Conservation (phyloP, 305 asterid species). For the Lippia alba region DNA sequence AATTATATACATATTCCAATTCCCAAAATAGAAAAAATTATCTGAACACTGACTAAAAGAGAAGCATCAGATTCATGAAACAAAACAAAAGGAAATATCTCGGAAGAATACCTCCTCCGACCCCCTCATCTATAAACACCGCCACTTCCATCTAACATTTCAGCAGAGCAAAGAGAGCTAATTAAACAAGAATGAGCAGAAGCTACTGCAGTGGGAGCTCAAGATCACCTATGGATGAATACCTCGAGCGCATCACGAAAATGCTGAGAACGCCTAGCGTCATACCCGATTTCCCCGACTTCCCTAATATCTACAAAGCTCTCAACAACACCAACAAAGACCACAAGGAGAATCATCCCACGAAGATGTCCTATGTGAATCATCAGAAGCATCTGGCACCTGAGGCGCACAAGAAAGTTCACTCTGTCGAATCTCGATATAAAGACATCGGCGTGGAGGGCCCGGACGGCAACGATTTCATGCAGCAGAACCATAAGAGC, state of each 20-base stretch:
- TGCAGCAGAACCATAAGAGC: conserved; percentile 48
- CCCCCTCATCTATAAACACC: conserved; percentile 27
- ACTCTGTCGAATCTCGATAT: conserved; percentile 31
- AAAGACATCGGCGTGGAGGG: conserved; percentile 29
- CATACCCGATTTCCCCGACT: conserved; percentile 38
- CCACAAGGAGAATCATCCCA: conserved; percentile 27
- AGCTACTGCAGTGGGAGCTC: conserved; percentile 26
- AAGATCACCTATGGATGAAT: conserved; percentile 41
- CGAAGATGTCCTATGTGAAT: conserved; percentile 18
- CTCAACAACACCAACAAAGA: conserved; percentile 28
- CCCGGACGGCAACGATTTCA: conserved; percentile 45
- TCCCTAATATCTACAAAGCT: conserved; percentile 42
- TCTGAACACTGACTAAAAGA: conserved; percentile 25
- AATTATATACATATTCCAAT: background rate
- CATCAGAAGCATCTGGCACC: conserved; percentile 31
- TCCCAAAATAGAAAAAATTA: conserved; percentile 18
- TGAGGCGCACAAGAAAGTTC: conserved; percentile 50
- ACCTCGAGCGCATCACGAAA: conserved; percentile 40
- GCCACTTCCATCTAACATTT: background rate
- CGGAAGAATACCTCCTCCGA: background rate
- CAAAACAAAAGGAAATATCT: background rate
- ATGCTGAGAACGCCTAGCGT: conserved; percentile 49
- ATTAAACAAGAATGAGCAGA: background rate
- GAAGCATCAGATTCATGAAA: conserved; percentile 42
- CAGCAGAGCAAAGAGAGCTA: background rate